Base-by-base conservation (phyloP, 331 rosid species). In the Prunus yedoensis region DNA sequence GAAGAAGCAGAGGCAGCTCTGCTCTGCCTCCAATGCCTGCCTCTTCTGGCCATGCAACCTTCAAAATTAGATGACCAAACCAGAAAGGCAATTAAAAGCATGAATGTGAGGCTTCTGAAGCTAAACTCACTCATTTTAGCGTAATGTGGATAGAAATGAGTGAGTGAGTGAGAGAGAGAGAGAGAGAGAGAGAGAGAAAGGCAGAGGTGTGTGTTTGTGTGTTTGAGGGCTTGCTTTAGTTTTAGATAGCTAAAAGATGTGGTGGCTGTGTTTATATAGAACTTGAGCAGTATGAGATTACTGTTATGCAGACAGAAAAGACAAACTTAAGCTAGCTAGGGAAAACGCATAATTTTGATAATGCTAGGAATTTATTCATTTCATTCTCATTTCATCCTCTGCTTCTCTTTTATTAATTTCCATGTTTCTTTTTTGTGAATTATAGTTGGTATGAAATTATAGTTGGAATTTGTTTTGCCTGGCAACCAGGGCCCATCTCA, bases 51-150 rank as follows among this genome's bases (percentile, higher is more conserved):
- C 90, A 84, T 86, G 94, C 97, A 92, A 60, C 81, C 74, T 59
- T 92, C 99, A 78, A 92, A 90, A 64, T 85, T 95, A 3, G 87
- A 81, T 61, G 85, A 90, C 94, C 96, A 95, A 46, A 95, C 73
- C 2, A 92, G 79, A 83, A 89, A 61, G 25, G 76, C 84, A 68
- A 92, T 32, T 20, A 87, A 21, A 68, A 90, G 17, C 86, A 84
- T 84, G 59, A 77, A 83, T 79, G 91, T 74, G 83, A 88, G 74
- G 73, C 85, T 75, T 86, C 81, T 87, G 59, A 89, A 90, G 70
- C 93, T 83, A 35, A 85, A 62, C 25, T 83, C 89, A 32, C 86
- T 79, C 97, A 90, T 95, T 86, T 89, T 78, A 70, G 73, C 70
- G 71, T 74, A 71, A 77, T 78, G 83, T 73, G 78, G 83, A 74